Evolutionary conservation across 345 rosid species (phyloP).

Genomic region (Hibiscus tridactylites): DNA sequence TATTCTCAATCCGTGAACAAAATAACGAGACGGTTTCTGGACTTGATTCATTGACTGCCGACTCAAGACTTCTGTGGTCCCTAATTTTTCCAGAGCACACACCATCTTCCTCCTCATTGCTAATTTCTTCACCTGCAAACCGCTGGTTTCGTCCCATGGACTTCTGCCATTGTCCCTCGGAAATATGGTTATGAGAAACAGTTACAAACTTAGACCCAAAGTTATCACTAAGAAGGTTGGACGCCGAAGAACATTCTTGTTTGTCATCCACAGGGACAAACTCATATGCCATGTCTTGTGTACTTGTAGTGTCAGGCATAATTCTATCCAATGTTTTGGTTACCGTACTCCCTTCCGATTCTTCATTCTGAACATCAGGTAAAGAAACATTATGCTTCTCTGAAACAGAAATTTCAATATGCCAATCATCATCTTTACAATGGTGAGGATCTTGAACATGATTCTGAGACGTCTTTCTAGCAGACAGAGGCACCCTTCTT

Average conservation of each 20-base stretch:
- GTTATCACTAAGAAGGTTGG: constrained; percentile 35
- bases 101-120: constrained; percentile 37
- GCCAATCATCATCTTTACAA: constrained; percentile 62
- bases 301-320: constrained; percentile 29
- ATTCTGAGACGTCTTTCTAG: constrained; percentile 34
- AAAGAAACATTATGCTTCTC: constrained; percentile 31
- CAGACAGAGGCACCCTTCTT: constrained; percentile 50
- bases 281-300: constrained; percentile 43
- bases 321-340: constrained; percentile 50
- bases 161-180: constrained; percentile 30
- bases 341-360: constrained; percentile 72
- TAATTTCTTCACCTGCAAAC: constrained; percentile 37
- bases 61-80: constrained; percentile 62
- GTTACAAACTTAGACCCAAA: constrained; percentile 43
- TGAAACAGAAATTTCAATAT: constrained; percentile 66
- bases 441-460: constrained; percentile 31
- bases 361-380: constrained; percentile 49
- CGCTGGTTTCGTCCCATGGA: constrained; percentile 31
- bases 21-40: constrained; percentile 40
- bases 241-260: constrained; percentile 49
- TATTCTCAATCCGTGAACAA: constrained; percentile 49
- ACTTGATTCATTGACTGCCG: constrained; percentile 60
- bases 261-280: constrained; percentile 51
- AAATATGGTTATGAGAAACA: constrained; percentile 39
- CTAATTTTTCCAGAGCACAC: constrained; percentile 34